Conservation (phyloP, 2,329 filamentous ascomycete species). For the Elsinoe perseae region DNA sequence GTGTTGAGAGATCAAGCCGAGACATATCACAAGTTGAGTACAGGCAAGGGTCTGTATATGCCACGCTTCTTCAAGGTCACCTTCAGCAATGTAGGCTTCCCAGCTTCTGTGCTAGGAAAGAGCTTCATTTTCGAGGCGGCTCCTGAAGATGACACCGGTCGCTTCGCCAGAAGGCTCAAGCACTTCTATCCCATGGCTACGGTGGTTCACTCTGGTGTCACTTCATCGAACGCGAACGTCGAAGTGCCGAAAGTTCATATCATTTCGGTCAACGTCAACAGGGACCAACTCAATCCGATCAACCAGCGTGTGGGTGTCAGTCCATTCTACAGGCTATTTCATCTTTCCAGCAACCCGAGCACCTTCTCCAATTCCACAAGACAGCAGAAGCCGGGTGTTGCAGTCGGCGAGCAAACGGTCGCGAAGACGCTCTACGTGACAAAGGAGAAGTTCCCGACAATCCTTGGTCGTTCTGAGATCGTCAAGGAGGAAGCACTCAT, state of each 20-base stretch:
- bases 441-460: conserved; percentile 81
- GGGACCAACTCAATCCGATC: conserved; percentile 72
- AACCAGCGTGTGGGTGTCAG: conserved; percentile 83
- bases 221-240: background rate
- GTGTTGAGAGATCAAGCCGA: conserved; percentile 13
- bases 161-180: conserved; percentile 86
- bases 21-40: conserved; percentile 13
- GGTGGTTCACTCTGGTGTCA: conserved; percentile 12
- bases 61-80: conserved; percentile 87
- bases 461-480: conserved; percentile 80
- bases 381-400: conserved; percentile 55
- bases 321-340: conserved; percentile 75
- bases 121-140: conserved; percentile 86
- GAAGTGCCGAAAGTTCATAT: conserved; percentile 17
- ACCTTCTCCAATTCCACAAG: conserved; percentile 70
- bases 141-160: conserved; percentile 64
- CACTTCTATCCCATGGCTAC: conserved; percentile 62
- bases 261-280: conserved; percentile 66
- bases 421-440: conserved; percentile 82
- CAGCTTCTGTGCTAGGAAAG: conserved; percentile 72
- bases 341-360: conserved; percentile 69
- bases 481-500: conserved; percentile 58
- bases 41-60: conserved; percentile 79
- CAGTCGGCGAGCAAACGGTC: conserved; percentile 62
- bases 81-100: conserved; percentile 85